Conservation (phyloP, 345 rosid genomes). For the Rubroshorea leprosula region DNA sequence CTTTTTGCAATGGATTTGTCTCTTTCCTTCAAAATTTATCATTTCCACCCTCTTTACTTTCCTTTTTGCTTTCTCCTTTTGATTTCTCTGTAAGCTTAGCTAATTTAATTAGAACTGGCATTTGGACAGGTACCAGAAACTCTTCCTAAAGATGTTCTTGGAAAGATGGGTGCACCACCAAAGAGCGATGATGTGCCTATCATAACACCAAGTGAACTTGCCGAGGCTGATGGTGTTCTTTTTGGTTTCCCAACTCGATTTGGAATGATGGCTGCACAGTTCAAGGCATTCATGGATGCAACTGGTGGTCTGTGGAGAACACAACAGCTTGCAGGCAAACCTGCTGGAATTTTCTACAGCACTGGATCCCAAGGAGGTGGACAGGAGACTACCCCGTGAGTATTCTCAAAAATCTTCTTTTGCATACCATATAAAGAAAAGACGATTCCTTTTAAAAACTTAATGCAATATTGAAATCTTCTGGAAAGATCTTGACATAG, state of each 20-base stretch:
- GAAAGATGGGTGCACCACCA: slow-evolving; percentile 60
- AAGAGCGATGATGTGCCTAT: slow-evolving; percentile 51
- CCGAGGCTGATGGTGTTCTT: slow-evolving; percentile 57
- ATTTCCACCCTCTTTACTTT: too few relatives aligned
- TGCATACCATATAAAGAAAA: too few relatives aligned
- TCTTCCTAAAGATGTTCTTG: slow-evolving; percentile 52
- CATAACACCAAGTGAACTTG: slow-evolving; percentile 49
- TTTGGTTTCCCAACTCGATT: slow-evolving; percentile 72
- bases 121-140: slow-evolving; percentile 55
- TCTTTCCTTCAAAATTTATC: too few relatives aligned
- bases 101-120: not conserved
- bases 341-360: slow-evolving; percentile 72
- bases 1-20: too few relatives aligned
- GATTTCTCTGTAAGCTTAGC: not conserved
- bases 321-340: slow-evolving; percentile 65
- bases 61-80: not conserved
- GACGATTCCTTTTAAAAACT: too few relatives aligned
- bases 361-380: slow-evolving; percentile 80
- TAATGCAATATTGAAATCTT: slow-evolving; percentile 8
- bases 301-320: slow-evolving; percentile 68
- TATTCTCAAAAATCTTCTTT: too few relatives aligned
- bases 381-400: slow-evolving; percentile 77
- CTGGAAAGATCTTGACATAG: too few relatives aligned
- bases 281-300: slow-evolving; percentile 64
- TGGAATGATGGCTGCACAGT: slow-evolving; percentile 78